Evolutionary conservation across 345 rosid species (phyloP).

Genomic region (Murraya paniculata): DNA sequence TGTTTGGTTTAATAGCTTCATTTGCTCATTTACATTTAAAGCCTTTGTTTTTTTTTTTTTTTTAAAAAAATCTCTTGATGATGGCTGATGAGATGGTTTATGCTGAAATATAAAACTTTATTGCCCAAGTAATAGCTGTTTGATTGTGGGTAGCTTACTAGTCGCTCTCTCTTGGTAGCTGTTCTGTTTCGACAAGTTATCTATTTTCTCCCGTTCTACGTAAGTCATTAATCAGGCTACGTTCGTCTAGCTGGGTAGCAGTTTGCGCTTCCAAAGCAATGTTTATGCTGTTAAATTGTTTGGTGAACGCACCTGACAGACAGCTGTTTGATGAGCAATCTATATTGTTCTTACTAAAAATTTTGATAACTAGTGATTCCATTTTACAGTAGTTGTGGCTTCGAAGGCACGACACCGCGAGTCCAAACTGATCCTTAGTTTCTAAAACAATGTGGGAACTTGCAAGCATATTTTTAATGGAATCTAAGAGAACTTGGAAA

Average conservation of each 20-base stretch:
- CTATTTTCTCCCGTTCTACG: not conserved
- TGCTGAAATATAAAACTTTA: no score
- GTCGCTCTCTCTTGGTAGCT: not conserved
- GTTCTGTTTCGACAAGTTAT: not conserved
- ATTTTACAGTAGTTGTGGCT: no score
- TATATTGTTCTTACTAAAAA: no score
- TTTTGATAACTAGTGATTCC: not conserved
- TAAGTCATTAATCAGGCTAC: not conserved
- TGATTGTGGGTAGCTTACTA: not conserved
- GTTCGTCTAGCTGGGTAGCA: no score
- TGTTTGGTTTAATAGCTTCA: not conserved
- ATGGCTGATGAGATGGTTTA: no score
- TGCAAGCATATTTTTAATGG: no score
- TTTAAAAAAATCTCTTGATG: no score
- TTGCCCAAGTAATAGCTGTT: not conserved
- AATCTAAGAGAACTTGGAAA: no score
- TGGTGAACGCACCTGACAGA: not conserved
- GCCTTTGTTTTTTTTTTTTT: not conserved
- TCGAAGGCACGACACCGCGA: not conserved
- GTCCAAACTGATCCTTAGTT: not conserved
- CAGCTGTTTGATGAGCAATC: no score
- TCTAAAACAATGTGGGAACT: no score
- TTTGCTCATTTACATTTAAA: not conserved
- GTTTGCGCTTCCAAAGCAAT: not conserved
- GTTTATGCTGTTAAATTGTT: not conserved